Percentiles rank a stretch among this genome's conserved stretches.
Evolutionary conservation across 1,139 yeast genomes (phyloP).

Genomic region (Pichia terricola): DNA sequence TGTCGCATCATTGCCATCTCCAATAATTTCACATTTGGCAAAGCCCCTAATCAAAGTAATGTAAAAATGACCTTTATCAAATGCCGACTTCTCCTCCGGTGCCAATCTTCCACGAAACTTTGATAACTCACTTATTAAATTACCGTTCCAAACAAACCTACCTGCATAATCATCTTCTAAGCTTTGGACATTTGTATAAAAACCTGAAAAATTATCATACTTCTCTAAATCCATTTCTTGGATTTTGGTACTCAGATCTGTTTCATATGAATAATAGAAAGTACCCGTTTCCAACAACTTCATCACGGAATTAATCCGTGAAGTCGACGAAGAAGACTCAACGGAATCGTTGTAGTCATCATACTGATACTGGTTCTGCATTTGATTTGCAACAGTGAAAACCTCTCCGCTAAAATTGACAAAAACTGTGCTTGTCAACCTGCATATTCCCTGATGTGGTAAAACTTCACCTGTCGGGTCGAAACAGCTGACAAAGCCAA

Average conservation of each 20-base stretch:
- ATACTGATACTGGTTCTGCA: not conserved
- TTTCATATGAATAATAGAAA: slow-evolving; percentile 56
- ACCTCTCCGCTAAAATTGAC: slow-evolving; percentile 51
- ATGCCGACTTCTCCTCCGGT: slow-evolving; percentile 35
- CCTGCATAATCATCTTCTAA: slow-evolving; percentile 35
- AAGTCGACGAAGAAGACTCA: slow-evolving; percentile 7
- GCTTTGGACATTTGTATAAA: slow-evolving; percentile 12
- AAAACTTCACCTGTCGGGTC: slow-evolving; percentile 51
- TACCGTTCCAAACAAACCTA: slow-evolving; percentile 58
- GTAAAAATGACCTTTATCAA: slow-evolving; percentile 51
- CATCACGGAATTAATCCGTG: slow-evolving; percentile 42
- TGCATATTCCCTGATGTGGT: slow-evolving; percentile 41
- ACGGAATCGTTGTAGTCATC: slow-evolving; percentile 5
- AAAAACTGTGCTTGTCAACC: slow-evolving; percentile 50
- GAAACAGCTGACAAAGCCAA: slow-evolving; percentile 51
- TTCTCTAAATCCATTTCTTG: slow-evolving; percentile 40
- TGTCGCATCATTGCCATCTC: slow-evolving; percentile 19
- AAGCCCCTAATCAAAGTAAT: slow-evolving; percentile 58
- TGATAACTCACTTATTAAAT: slow-evolving; percentile 47
- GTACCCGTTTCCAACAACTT: slow-evolving; percentile 52
- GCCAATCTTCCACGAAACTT: slow-evolving; percentile 51
- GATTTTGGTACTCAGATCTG: slow-evolving; percentile 52
- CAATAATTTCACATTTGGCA: slow-evolving; percentile 43
- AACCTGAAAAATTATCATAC: not conserved
- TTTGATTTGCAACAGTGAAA: slow-evolving; percentile 3